Percentiles rank a stretch among this genome's conserved stretches.
Evolutionary conservation across 768 basidiomycete species (phyloP).

Genomic region (Russula sp.): DNA sequence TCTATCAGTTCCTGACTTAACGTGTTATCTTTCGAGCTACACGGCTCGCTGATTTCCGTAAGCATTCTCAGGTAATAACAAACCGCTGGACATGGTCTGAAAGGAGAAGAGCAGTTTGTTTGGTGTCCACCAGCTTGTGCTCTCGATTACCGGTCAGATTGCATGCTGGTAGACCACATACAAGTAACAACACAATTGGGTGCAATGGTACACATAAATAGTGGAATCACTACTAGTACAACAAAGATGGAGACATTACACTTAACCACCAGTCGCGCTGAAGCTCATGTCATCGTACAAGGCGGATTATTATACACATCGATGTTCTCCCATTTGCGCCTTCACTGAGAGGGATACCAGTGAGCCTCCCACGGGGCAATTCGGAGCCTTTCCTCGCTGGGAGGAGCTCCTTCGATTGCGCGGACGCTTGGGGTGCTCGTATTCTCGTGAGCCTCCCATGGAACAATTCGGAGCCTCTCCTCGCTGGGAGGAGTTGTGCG

Average conservation of each 20-base stretch:
- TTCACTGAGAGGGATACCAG: neutral
- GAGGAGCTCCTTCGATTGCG: neutral
- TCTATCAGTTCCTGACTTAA: conserved; percentile 7
- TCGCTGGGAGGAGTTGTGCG: neutral
- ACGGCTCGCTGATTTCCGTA: neutral
- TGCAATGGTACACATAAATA: neutral
- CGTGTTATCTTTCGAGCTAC: neutral
- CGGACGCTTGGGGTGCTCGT: too few relatives aligned
- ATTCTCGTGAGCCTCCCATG: neutral
- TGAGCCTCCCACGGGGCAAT: too few relatives aligned
- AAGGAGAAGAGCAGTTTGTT: neutral
- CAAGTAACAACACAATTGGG: neutral
- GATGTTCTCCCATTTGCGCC: neutral
- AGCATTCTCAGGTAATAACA: neutral
- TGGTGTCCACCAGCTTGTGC: neutral
- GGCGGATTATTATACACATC: neutral
- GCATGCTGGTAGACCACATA: neutral
- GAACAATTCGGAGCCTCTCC: neutral
- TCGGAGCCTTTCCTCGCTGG: neutral
- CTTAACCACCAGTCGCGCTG: neutral
- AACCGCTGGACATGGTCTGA: neutral
- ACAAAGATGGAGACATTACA: neutral
- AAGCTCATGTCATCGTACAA: neutral
- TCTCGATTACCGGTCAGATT: neutral
- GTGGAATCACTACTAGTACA: neutral